phyloP scores from a whole-genome alignment of 2,329 filamentous ascomycete genomes.

The Cercospora janseana region DNA sequence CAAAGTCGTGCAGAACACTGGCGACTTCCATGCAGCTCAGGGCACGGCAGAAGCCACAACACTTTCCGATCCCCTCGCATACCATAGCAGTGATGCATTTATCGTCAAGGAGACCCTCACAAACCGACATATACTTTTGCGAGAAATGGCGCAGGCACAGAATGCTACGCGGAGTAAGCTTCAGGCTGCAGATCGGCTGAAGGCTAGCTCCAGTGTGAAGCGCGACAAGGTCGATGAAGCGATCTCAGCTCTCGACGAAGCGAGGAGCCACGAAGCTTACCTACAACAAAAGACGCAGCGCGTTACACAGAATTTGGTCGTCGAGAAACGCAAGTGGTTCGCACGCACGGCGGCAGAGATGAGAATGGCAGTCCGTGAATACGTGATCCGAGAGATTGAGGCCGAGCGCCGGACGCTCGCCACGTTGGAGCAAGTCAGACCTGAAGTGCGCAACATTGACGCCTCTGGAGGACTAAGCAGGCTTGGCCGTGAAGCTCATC shows the following conservation, averaged over 20 bases:
- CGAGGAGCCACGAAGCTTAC: slow-evolving; percentile 74
- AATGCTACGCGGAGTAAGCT: slow-evolving; percentile 79
- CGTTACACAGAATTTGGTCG: slow-evolving; percentile 83
- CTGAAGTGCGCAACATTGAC: slow-evolving; percentile 91
- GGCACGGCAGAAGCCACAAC: slow-evolving; percentile 95
- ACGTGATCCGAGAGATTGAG: slow-evolving; percentile 91
- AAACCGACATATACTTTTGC: slow-evolving; percentile 92
- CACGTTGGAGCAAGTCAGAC: slow-evolving; percentile 87
- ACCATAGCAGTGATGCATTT: slow-evolving; percentile 92
- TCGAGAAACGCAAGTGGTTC: slow-evolving; percentile 91
- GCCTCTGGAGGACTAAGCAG: slow-evolving; percentile 84
- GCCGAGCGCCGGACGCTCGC: slow-evolving; percentile 88
- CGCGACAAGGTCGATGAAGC: slow-evolving; percentile 97
- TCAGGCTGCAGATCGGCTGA: slow-evolving; percentile 82
- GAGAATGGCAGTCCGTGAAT: slow-evolving; percentile 80
- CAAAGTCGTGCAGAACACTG: slow-evolving; percentile 86
- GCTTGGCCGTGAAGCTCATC: slow-evolving; percentile 84
- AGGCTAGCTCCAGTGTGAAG: slow-evolving; percentile 79
- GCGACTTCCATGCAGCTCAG: slow-evolving; percentile 93
- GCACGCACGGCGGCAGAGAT: slow-evolving; percentile 80
- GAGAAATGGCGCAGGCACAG: slow-evolving; percentile 89
- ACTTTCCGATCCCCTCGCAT: slow-evolving; percentile 86
- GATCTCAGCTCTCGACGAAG: slow-evolving; percentile 86
- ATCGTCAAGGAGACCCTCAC: slow-evolving; percentile 98
- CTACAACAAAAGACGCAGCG: slow-evolving; percentile 81